Conservation (phyloP, 2,329 filamentous ascomycete genomes). For the Remersonia thermophila region DNA sequence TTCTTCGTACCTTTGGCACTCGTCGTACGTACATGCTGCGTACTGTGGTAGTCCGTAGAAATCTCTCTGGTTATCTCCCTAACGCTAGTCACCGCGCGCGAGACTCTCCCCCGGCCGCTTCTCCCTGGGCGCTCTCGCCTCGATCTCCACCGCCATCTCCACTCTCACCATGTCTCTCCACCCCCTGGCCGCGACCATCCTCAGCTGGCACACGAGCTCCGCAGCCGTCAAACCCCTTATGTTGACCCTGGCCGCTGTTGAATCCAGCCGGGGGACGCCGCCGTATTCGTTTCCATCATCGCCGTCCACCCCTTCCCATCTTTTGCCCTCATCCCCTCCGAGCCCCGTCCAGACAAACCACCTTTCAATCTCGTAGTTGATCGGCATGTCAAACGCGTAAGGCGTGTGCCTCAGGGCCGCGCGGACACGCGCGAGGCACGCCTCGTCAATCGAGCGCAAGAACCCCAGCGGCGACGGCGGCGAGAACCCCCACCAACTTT, state of each 20-base stretch:
- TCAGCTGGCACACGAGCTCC: constrained; percentile 4
- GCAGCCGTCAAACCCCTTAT: constrained; percentile 2
- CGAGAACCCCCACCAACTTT: neutral
- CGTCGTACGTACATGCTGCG: no score
- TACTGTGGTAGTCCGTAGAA: no score
- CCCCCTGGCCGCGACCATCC: constrained; percentile 4
- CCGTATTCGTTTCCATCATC: no score
- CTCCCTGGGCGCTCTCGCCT: constrained; percentile 1
- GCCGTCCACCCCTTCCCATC: neutral
- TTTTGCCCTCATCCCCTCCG: neutral
- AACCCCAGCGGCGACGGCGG: constrained; percentile 1
- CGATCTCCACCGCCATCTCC: constrained; percentile 9
- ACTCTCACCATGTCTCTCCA: constrained; percentile 6
- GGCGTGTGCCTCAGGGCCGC: constrained; percentile 1
- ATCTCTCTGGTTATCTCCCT: no score
- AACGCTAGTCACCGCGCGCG: no score
- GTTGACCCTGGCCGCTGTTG: neutral
- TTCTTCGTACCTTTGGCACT: no score
- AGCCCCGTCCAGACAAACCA: constrained; percentile 3
- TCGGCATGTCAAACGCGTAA: neutral
- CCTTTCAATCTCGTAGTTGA: constrained; percentile 7
- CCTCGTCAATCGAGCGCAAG: constrained; percentile 5
- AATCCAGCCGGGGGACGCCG: neutral
- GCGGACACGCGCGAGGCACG: constrained; percentile 8
- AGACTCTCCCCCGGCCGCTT: no score